Evolutionary conservation across 306 rosid species (phyloP), one percentile per base, ranked within the genome.

Genomic region (Prunus mume): DNA sequence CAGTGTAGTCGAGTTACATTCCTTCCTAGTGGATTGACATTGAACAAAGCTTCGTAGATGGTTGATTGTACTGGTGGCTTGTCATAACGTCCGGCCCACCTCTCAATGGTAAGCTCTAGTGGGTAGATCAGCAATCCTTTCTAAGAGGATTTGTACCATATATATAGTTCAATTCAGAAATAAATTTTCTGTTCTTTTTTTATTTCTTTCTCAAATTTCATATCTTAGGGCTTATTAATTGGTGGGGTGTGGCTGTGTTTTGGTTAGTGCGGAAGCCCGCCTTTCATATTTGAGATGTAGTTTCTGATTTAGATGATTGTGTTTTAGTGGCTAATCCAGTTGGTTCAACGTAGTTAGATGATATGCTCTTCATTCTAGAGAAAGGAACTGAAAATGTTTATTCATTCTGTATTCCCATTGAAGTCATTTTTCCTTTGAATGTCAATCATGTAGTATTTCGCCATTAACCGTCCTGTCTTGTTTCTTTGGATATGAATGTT

Each of bases 131-230:
- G 83, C 79, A 90, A 85, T 90, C 90, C 88, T 77, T 84, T 77
- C 12, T 74, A 82, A 85, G 85, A 85, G 98, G 93, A 91, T 88
- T 84, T 91, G 98, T 93, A 91, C 81, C 97, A 91, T 96, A 86
- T 66, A 88, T 92, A 88, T 86, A 93, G 93, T 88, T 93, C 96
- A 86, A 83, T 88, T 96, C 93, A 96, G 96, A 88, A 96, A 96
- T 87, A 91, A 87, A 80, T 75, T 90, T 90, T 83, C 76, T 69
- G 72, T 76, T 80, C 78, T 74, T 66, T 69, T 81, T 80, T 71
- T 81, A 78, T 43, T 10, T 14, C 13, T 2, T 24, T 71, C 43
- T 58, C 41, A 83, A 82, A 83, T 80, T 83, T 87, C 83, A 86
- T 71, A 71, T 85, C 79, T 84, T 86, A 95, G 89, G 88, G 91